Evolutionary conservation across 1,284 basidiomycete species (phyloP).

Genomic region (Boletellus deceptivus): DNA sequence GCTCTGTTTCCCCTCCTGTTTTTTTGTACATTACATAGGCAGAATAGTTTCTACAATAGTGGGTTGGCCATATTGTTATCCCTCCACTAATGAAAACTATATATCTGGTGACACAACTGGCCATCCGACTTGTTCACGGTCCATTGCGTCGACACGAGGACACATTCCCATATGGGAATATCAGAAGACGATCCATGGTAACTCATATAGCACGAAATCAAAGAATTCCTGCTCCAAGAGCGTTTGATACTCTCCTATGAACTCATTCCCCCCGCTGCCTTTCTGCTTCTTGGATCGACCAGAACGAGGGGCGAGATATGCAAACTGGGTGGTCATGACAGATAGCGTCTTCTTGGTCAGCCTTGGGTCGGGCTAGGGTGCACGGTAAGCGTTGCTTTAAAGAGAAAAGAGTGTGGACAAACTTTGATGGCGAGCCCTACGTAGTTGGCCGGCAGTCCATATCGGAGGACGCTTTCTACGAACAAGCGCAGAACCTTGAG

Average conservation of each 20-base stretch:
- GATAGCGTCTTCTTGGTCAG: constrained; percentile 77
- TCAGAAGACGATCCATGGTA: constrained; percentile 74
- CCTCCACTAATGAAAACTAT: constrained; percentile 40
- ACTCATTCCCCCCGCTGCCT: constrained; percentile 55
- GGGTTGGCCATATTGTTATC: constrained; percentile 55
- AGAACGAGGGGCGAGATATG: constrained; percentile 71
- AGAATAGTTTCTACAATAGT: constrained; percentile 47
- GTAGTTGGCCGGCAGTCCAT: constrained; percentile 94
- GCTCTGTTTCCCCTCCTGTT: constrained; percentile 15
- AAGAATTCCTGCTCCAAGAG: constrained; percentile 93
- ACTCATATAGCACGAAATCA: constrained; percentile 88
- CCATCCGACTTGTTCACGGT: not conserved
- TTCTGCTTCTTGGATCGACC: constrained; percentile 41
- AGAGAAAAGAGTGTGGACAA: constrained; percentile 14
- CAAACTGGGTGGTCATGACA: constrained; percentile 74
- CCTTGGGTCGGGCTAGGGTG: constrained; percentile 81
- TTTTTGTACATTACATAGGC: constrained; percentile 39
- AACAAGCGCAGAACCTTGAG: constrained; percentile 91
- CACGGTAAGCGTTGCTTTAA: not conserved
- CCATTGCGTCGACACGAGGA: not conserved
- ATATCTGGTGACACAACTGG: constrained; percentile 19
- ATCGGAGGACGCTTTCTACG: constrained; percentile 94
- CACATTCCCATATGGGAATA: too few species aligned
- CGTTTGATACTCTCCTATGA: constrained; percentile 85
- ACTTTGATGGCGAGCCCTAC: constrained; percentile 82